Evolutionary conservation across 2,329 filamentous ascomycete genomes (phyloP), one percentile per base, ranked within the genome.

Genomic region (Colletotrichum tanaceti): DNA sequence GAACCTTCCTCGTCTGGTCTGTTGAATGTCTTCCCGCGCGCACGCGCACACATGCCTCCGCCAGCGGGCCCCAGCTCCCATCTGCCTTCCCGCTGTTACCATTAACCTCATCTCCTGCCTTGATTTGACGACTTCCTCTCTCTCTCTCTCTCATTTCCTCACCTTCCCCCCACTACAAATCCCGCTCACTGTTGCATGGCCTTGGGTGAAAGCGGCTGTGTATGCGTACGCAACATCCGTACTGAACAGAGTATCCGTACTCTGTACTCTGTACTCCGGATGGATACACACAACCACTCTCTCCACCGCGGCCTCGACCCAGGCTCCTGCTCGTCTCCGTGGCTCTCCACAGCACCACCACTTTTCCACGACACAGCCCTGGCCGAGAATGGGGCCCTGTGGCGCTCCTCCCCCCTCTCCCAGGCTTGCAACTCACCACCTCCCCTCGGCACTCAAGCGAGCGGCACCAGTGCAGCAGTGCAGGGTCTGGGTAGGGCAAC

Each of bases 291-390:
- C 38, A 22, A 24, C 16, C 14, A 1, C 11, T 38, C 39, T 18
- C 44, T 59, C 44, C 44, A 61, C 58, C 47, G 43, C 38, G 38
- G 24, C 58, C 35, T 53, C 65, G 28, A 47, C 28, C 39, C 35
- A 38, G 11, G 22, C 28, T 60, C 46, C 49, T 55, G 16, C 28
- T 60, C 46, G 55, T 55, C 62, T 65, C 65, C 60, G 52, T 59
- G 38, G 49, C 52, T 67, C 61, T 68, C 61, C 65, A 59, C 61
- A 65, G 41, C 20, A 24, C 49, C 55, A 58, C 50, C 65, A 55
- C 46, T 68, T 65, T 59, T 53, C 62, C 47, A 65, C 49, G 66
- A 60, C 66, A 69, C 66, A 57, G 62, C 66, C 66, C 62, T 65
- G 66, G 22, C 62, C 32, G 39, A 22, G 24, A 39, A 46, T 69